Base-by-base conservation (phyloP, 78 protist genomes). In the Thecamonas trahens region DNA sequence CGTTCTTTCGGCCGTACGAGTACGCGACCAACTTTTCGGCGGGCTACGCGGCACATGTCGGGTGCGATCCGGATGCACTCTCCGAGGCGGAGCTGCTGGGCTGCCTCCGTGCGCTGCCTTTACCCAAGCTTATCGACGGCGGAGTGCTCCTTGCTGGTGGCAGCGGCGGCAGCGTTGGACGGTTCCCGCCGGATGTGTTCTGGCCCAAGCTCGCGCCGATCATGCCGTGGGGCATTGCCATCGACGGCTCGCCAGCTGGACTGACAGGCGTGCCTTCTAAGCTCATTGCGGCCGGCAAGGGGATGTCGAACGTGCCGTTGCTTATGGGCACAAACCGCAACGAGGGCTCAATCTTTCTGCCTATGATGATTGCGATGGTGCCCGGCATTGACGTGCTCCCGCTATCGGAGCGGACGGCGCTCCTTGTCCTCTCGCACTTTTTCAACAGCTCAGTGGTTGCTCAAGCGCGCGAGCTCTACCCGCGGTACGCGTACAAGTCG, bases 271-370 rank as follows among this genome's bases (percentile, higher is more conserved):
- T 32, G 11, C 70, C 70, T 6, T 14, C 38, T 28, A 32, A 65
- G 9, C 54, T 38, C 39, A n/a, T n/a, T n/a, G 70, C 54, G 32
- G 49, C 49, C 28, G 37, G 18, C 53, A 60, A 60, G 22, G 38
- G 8, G 54, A 17, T 65, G 34, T 5, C 31, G 28, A 32, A 65
- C 42, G 60, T 38, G 49, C 70, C 70, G 57, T 18, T 50, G 22
- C 13, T 65, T 13, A 65, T 65, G 22, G 70, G 70, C 6, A 65
- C 70, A 26, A 50, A 50, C 57, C 6, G 38, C 20, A 20, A 65
- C 32, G 70, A 65, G 37, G 70, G 70, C 24, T 26, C 70, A 5
- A 39, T 38, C 20, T 65, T 65, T n/a, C n/a, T n/a, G n/a, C n/a
- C n/a, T n/a, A n/a, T n/a, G n/a, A n/a, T n/a, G n/a, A n/a, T n/a